Percentiles rank a stretch among this genome's conserved stretches.
Conservation (phyloP, 768 basidiomycete genomes). For the Hypsizygus marmoreus region DNA sequence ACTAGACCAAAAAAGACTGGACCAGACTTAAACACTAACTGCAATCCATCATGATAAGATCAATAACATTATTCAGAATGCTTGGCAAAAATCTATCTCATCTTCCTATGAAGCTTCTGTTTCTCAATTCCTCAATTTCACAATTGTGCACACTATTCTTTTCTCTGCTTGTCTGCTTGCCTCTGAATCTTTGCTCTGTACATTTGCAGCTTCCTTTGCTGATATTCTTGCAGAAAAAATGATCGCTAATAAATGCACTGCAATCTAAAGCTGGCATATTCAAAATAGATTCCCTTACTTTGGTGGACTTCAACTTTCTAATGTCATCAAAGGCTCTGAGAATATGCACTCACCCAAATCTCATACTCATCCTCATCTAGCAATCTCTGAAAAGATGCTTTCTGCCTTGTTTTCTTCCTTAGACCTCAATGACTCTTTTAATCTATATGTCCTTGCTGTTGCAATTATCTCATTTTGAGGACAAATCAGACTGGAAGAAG, state of each 20-base stretch:
- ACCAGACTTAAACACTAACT: too few species aligned
- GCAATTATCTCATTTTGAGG: constrained; percentile 32
- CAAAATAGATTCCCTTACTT: constrained; percentile 24
- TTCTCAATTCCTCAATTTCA: constrained; percentile 6
- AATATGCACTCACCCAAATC: constrained; percentile 24
- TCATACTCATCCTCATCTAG: constrained; percentile 14
- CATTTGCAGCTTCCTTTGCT: constrained; percentile 25
- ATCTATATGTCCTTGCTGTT: constrained; percentile 22
- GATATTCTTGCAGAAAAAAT: constrained; percentile 20
- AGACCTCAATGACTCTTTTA: constrained; percentile 13
- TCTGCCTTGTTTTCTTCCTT: constrained; percentile 7
- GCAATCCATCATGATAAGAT: too few species aligned
- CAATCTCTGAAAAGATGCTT: constrained; percentile 23
- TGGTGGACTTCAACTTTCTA: constrained; percentile 16
- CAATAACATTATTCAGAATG: not conserved
- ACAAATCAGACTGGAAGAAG: constrained; percentile 32
- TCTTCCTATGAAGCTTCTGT: constrained; percentile 11
- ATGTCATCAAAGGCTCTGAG: constrained; percentile 22
- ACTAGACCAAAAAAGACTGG: too few species aligned
- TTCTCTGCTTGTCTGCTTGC: constrained; percentile 19
- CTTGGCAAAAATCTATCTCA: constrained; percentile 4
- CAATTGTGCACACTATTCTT: constrained; percentile 18
- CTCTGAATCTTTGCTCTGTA: constrained; percentile 26
- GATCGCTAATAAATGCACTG: constrained; percentile 23
- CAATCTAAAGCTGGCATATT: constrained; percentile 35